These are phyloP conservation scores for Barnettozyma hawaiiensis DNA, from an alignment of 1,139 yeast genomes.

Conservation along the genomic window DNA sequence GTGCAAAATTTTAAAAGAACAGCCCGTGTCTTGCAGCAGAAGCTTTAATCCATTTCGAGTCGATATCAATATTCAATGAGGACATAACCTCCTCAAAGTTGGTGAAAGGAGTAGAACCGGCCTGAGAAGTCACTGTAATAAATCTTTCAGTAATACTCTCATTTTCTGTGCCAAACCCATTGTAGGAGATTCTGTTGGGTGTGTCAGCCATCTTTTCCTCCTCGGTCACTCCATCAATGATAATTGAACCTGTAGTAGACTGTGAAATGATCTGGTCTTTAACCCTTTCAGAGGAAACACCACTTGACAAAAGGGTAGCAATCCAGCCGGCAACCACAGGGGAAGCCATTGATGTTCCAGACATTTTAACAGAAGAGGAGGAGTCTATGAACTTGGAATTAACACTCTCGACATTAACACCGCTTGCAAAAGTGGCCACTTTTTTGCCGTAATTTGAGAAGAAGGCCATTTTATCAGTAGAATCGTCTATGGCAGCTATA, in stretches of 20 bases:
- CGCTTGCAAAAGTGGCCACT: constrained; percentile 79
- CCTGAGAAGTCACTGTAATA: background rate
- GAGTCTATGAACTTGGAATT: constrained; percentile 20
- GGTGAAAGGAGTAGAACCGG: background rate
- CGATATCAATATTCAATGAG: background rate
- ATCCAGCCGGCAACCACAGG: constrained; percentile 75
- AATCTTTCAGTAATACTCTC: background rate
- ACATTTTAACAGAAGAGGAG: constrained; percentile 31
- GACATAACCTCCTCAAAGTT: background rate
- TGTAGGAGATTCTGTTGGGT: background rate
- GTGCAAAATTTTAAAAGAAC: background rate
- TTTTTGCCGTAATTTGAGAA: constrained; percentile 88
- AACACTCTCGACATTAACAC: constrained; percentile 49
- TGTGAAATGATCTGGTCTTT: background rate
- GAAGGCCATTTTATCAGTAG: constrained; percentile 56
- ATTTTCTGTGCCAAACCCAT: background rate
- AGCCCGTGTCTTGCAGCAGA: background rate
- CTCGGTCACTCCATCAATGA: background rate
- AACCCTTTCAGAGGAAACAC: constrained; percentile 32
- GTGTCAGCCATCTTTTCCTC: background rate
- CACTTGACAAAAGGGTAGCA: constrained; percentile 59
- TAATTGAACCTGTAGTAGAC: background rate
- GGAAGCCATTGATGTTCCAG: constrained; percentile 90
- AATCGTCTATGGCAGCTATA: constrained; percentile 82
- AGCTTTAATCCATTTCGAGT: background rate